Evolutionary conservation across 345 rosid species (phyloP).

Genomic region (Bruguiera gymnorhiza): DNA sequence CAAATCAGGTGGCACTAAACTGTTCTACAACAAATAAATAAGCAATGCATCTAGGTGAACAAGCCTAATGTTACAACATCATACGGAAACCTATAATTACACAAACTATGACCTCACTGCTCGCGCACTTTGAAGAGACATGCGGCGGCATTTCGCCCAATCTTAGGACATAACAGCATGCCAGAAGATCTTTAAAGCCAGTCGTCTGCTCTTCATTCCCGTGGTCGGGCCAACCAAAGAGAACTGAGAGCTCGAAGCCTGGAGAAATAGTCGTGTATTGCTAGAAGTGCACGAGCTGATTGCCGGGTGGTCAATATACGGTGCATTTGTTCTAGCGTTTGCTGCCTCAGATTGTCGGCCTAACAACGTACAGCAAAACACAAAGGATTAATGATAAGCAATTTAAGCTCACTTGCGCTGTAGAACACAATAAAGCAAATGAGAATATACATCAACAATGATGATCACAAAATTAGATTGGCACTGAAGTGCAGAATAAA

Average conservation of each 20-base stretch:
- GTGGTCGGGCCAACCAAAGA: constrained; percentile 83
- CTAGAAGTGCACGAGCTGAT: constrained; percentile 78
- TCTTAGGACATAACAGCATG: not conserved
- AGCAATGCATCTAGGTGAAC: constrained; percentile 20
- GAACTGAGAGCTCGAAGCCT: constrained; percentile 92
- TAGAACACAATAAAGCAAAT: not conserved
- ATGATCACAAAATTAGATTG: no score
- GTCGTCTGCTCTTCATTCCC: constrained; percentile 14
- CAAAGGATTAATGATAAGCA: not conserved
- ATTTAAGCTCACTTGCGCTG: not conserved
- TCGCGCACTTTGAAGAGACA: not conserved
- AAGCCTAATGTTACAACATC: constrained; percentile 20
- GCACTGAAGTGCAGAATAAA: no score
- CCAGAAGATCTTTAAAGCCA: not conserved
- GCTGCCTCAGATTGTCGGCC: constrained; percentile 45
- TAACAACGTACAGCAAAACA: constrained; percentile 9
- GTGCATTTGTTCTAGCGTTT: constrained; percentile 65
- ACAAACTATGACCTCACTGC: constrained; percentile 10
- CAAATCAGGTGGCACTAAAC: constrained; percentile 9
- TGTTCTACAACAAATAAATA: constrained; percentile 25
- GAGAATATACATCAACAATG: no score
- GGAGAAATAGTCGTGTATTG: constrained; percentile 67
- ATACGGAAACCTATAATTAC: constrained; percentile 19
- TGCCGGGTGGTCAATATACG: constrained; percentile 66
- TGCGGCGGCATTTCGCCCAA: not conserved